phyloP scores from a whole-genome alignment of 257 asterid species.

The Solanum appendiculatum region DNA sequence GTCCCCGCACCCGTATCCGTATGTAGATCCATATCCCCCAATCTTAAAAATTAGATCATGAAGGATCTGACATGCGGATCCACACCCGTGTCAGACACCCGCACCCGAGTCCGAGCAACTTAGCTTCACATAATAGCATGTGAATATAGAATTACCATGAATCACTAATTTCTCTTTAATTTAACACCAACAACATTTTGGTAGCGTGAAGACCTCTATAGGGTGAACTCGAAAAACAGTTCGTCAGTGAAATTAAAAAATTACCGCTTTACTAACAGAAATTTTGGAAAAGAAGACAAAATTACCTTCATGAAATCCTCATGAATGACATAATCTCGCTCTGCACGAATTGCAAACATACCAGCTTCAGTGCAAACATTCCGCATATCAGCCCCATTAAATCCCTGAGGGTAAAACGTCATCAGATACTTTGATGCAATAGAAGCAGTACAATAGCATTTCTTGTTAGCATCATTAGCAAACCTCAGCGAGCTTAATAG shows the following conservation, averaged over 20 bases:
- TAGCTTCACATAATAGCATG: background rate
- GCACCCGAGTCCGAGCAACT: no score
- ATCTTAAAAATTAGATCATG: no score
- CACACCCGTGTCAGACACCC: no score
- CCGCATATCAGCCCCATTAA: constrained; percentile 96
- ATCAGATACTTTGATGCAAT: background rate
- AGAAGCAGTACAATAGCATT: background rate
- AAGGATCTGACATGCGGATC: no score
- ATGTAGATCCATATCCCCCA: no score
- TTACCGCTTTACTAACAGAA: background rate
- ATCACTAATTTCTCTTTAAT: background rate
- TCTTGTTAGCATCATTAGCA: background rate
- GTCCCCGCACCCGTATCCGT: no score
- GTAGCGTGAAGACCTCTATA: background rate
- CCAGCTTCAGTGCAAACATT: constrained; percentile 96
- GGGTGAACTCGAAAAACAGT: background rate
- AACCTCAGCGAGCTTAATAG: constrained; percentile 94
- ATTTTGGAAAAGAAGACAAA: background rate
- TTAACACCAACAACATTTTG: background rate
- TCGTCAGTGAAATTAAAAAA: background rate
- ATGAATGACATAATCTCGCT: constrained; percentile 93
- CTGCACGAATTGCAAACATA: constrained; percentile 91
- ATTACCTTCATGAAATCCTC: constrained; percentile 97
- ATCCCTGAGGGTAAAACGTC: constrained; percentile 44
- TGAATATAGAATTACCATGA: background rate